Conservation (phyloP, 148 eudicot species). For the Rhododendron vialii region DNA sequence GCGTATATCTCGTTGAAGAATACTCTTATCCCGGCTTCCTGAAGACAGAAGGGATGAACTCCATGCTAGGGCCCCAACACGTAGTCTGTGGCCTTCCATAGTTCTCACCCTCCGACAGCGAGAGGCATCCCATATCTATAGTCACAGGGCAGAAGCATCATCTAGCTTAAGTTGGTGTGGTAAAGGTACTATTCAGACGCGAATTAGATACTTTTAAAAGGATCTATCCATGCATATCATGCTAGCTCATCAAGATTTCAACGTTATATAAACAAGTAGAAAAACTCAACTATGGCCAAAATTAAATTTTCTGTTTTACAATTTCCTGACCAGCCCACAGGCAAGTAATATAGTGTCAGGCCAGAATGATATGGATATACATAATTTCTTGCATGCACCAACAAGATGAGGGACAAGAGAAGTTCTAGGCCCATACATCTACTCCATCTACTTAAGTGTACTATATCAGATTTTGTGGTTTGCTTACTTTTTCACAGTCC, state of each 20-base stretch:
- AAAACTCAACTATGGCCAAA: neutral
- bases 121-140: constrained; percentile 88
- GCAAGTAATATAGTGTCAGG: neutral
- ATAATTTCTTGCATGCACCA: neutral
- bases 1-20: constrained; percentile 78
- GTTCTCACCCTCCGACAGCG: constrained; percentile 69
- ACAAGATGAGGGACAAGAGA: neutral
- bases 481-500: neutral
- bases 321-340: neutral
- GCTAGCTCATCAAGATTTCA: neutral
- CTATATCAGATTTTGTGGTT: neutral
- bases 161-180: neutral
- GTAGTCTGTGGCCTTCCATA: constrained; percentile 84
- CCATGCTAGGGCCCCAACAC: constrained; percentile 90
- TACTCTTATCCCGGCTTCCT: constrained; percentile 83
- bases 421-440: neutral
- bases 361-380: neutral
- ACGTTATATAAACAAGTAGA: neutral
- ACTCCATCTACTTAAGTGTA: neutral
- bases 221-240: neutral
- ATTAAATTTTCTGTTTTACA: neutral
- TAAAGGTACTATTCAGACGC: neutral
- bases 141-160: constrained; percentile 1
- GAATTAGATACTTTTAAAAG: neutral
- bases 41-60: constrained; percentile 75